Percentiles rank a stretch among this genome's conserved stretches.
These are phyloP conservation scores for Aegilops bicornis DNA, from an alignment of 176 grass and related monocot species.

Conservation along the genomic window DNA sequence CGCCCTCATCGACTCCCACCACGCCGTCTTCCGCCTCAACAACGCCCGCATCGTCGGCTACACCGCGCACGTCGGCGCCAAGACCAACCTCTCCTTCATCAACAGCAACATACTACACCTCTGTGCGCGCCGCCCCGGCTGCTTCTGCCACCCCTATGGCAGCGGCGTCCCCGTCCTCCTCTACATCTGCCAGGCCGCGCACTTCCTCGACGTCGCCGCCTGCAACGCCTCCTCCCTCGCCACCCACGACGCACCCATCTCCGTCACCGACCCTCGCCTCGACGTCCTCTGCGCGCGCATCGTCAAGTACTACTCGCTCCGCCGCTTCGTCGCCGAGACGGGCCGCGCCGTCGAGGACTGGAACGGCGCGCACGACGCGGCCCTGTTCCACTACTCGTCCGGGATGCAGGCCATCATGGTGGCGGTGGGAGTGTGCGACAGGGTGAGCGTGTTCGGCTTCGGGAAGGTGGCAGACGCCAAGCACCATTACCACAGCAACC, in stretches of 20 bases:
- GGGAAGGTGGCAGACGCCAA: constrained; percentile 70
- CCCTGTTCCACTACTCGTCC: constrained; percentile 89
- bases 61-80: constrained; percentile 57
- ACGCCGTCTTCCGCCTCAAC: constrained; percentile 85
- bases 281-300: constrained; percentile 81
- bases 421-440: constrained; percentile 75
- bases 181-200: constrained; percentile 87
- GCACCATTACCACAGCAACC: constrained; percentile 96
- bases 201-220: constrained; percentile 79
- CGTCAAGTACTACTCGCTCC: constrained; percentile 91
- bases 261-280: constrained; percentile 75
- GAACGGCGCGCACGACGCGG: constrained; percentile 48
- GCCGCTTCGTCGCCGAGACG: constrained; percentile 62
- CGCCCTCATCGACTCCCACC: constrained; percentile 74
- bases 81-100: constrained; percentile 82
- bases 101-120: constrained; percentile 96
- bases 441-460: constrained; percentile 82
- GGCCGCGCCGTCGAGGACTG: constrained; percentile 55
- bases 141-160: constrained; percentile 95
- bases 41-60: constrained; percentile 71
- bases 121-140: constrained; percentile 57
- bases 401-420: constrained; percentile 97
- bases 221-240: constrained; percentile 60
- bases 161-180: constrained; percentile 67
- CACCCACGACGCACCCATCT: constrained; percentile 47